phyloP scores from a whole-genome alignment of 768 basidiomycete species.

The Mycena belliarum region DNA sequence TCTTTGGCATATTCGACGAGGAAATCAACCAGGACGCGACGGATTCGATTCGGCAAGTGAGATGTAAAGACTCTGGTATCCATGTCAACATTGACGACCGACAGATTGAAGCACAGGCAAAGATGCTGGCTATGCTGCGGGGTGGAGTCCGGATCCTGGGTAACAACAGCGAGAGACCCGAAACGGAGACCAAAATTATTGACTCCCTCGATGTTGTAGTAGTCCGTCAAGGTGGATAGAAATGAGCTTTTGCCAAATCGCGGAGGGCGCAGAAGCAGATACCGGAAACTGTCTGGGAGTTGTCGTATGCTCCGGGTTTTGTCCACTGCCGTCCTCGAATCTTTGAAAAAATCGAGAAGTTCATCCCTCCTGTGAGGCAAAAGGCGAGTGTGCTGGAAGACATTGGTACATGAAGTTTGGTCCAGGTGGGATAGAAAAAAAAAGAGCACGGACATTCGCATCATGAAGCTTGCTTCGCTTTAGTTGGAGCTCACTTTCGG shows the following conservation, averaged over 20 bases:
- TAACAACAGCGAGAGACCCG: neutral
- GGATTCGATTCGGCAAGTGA: neutral
- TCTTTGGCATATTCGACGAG: constrained; percentile 7
- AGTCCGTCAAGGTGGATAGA: neutral
- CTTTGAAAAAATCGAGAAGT: neutral
- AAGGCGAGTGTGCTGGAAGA: neutral
- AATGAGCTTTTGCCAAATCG: constrained; percentile 8
- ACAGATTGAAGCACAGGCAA: neutral
- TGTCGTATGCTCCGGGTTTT: neutral
- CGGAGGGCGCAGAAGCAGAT: constrained; percentile 1
- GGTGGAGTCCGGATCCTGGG: too few species aligned
- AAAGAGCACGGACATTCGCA: too few species aligned
- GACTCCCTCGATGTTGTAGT: neutral
- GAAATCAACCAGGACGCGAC: neutral
- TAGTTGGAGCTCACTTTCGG: too few species aligned
- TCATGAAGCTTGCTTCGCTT: too few species aligned
- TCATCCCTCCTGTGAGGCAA: neutral
- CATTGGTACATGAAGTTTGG: neutral
- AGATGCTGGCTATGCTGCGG: constrained; percentile 1
- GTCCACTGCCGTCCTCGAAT: neutral
- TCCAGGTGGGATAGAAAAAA: too few species aligned
- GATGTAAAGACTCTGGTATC: neutral
- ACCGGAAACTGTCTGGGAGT: neutral
- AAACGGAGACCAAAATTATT: neutral
- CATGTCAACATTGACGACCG: neutral